These are phyloP conservation scores for Cordyceps militaris DNA, from an alignment of 2,329 filamentous ascomycete species.

Conservation along the genomic window DNA sequence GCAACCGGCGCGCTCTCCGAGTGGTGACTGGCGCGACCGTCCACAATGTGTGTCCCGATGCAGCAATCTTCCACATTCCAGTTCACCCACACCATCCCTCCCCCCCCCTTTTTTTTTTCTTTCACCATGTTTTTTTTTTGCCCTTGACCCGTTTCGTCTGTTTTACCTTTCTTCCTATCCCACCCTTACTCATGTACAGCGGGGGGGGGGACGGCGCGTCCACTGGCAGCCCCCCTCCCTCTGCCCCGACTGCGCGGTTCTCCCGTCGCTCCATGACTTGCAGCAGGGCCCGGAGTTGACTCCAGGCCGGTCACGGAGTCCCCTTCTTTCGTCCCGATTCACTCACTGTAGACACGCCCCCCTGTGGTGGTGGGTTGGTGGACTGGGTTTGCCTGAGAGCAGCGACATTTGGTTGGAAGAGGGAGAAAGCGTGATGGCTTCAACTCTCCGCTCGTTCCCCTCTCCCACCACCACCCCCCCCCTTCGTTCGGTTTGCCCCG, in stretches of 20 bases:
- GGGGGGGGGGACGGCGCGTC: not conserved
- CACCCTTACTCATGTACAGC: not conserved
- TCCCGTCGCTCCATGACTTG: not conserved
- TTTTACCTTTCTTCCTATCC: not conserved
- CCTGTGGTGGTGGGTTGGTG: not conserved
- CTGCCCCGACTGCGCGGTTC: slow-evolving; percentile 6
- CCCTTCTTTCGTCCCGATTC: not conserved
- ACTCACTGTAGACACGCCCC: not conserved
- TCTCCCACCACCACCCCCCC: not conserved
- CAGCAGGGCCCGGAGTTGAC: not conserved
- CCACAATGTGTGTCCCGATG: slow-evolving; percentile 2
- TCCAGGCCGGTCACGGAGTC: not conserved
- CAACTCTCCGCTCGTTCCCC: not conserved
- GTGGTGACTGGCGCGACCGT: not conserved
- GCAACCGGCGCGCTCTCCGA: not conserved
- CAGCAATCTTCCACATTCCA: slow-evolving; percentile 8
- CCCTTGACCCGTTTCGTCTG: not conserved
- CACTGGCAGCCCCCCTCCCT: not conserved
- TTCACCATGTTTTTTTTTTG: too few species aligned
- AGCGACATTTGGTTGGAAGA: too few species aligned
- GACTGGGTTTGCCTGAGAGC: not conserved
- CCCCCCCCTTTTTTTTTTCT: not conserved
- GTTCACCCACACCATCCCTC: not conserved
- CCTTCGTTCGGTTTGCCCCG: not conserved
- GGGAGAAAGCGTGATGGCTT: not conserved